Conservation (phyloP, 345 rosid species). For the Luvunga scandens region DNA sequence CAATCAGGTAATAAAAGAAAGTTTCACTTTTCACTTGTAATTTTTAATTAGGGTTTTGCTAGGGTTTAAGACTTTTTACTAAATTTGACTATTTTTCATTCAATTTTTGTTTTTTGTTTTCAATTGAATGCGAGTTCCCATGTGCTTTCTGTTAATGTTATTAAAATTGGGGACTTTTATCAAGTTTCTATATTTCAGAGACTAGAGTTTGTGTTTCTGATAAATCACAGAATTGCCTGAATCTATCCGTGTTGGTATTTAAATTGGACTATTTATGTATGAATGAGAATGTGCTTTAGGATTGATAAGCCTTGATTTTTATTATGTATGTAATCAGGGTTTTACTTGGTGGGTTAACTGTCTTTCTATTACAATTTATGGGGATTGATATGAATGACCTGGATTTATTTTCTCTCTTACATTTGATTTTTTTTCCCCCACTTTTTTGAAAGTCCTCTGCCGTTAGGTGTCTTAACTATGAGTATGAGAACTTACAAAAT, state of each 20-base stretch:
- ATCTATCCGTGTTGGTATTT: neutral
- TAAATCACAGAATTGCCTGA: neutral
- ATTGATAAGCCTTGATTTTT: neutral
- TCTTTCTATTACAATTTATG: neutral
- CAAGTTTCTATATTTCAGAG: neutral
- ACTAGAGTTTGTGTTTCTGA: conserved; percentile 4
- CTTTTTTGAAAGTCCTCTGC: too few relatives aligned
- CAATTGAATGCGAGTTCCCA: neutral
- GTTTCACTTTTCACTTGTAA: neutral
- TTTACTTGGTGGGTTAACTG: neutral
- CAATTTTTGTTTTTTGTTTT: neutral
- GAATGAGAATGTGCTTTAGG: neutral
- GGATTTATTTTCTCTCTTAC: neutral
- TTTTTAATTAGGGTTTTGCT: conserved; percentile 28
- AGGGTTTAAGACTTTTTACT: conserved; percentile 42
- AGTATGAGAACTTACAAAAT: neutral
- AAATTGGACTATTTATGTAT: neutral
- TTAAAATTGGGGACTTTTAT: neutral
- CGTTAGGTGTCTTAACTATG: neutral
- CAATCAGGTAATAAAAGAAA: conserved; percentile 27
- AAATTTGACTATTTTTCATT: neutral
- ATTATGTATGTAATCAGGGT: neutral
- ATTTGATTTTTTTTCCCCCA: neutral
- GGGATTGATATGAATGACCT: neutral
- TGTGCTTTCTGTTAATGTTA: neutral